Evolutionary conservation across 768 basidiomycete species (phyloP).

Genomic region (Mycena maculata): DNA sequence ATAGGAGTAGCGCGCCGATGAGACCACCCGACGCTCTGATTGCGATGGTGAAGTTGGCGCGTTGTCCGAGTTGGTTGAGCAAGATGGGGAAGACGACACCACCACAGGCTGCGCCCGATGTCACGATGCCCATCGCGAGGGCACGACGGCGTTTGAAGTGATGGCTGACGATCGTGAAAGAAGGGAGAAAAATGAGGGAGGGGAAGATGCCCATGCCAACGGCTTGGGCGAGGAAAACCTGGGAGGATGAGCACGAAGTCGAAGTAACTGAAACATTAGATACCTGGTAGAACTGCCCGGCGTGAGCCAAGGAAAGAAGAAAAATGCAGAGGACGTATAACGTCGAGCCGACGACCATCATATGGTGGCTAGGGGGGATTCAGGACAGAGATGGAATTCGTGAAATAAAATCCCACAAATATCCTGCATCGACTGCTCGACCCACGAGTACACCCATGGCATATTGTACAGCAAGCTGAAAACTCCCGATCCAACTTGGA

Average conservation of each 20-base stretch:
- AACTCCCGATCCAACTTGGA: constrained; percentile 64
- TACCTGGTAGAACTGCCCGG: constrained; percentile 59
- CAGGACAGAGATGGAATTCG: constrained; percentile 37
- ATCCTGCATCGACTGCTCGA: constrained; percentile 59
- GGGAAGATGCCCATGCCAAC: constrained; percentile 63
- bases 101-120: constrained; percentile 50
- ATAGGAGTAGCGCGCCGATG: constrained; percentile 45
- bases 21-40: constrained; percentile 52
- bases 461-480: constrained; percentile 60
- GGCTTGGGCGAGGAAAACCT: constrained; percentile 66
- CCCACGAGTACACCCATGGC: constrained; percentile 55
- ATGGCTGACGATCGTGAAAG: constrained; percentile 50
- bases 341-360: constrained; percentile 49
- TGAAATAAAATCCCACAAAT: constrained; percentile 52
- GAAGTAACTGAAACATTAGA: constrained; percentile 33
- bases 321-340: constrained; percentile 55
- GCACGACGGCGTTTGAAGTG: constrained; percentile 48
- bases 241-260: constrained; percentile 29
- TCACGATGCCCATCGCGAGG: constrained; percentile 51
- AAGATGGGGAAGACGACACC: constrained; percentile 52
- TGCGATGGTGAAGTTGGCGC: constrained; percentile 44
- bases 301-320: constrained; percentile 56
- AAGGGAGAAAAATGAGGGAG: constrained; percentile 50
- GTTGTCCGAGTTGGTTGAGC: constrained; percentile 40
- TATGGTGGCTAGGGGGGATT: constrained; percentile 46